Base-by-base conservation (phyloP, 2,329 filamentous ascomycete genomes). In the Bisporella sp. region DNA sequence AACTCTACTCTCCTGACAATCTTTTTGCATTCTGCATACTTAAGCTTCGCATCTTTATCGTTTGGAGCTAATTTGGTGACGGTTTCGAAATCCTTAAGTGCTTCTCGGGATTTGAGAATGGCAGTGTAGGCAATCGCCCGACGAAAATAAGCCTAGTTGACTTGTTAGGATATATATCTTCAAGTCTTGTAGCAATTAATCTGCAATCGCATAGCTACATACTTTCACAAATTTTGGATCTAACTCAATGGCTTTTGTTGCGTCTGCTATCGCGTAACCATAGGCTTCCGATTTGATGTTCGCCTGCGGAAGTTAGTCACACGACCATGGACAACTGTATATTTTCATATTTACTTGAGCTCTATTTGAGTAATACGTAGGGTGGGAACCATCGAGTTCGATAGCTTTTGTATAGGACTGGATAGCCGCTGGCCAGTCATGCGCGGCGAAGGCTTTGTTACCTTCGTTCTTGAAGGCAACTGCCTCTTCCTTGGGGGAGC, bases 241-340 rank as follows among this genome's bases (percentile, higher is more conserved):
- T 52, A 97, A 74, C 66, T 95, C 89, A 64, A 97, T 84, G 12
- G 93, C 93, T 69, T 88, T 95, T 48, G 87, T 88, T 32, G 92
- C 89, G 71, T 99, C 93, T 47, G 84, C 77, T 61, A 97, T 86
- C 29, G 93, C 91, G 72, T 92, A 95, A 39, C 93, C 93, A 66
- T 91, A 97, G 21, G 92, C 83, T 70, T 99, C 93, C 39, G 92
- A 84, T 73, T 96, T 97, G 69, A 99, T 92, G 68, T 99, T 79
- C 57, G 89, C 89, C 89, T 96, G 63, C 30, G 28, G n/a, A 49
- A 41, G 65, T 78, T 54, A 77, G 75, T 74, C 71, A 75, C 68
- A 67, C 69, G 69, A 73, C 63, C 64, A 64, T 44, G 43, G 59
- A 59, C 55, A 57, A 60, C 57, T 60, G 62, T 29, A 29, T 29